Base-by-base conservation (phyloP, 225 moss, liverwort and hornwort genomes). In the Anthoceros angustus region DNA sequence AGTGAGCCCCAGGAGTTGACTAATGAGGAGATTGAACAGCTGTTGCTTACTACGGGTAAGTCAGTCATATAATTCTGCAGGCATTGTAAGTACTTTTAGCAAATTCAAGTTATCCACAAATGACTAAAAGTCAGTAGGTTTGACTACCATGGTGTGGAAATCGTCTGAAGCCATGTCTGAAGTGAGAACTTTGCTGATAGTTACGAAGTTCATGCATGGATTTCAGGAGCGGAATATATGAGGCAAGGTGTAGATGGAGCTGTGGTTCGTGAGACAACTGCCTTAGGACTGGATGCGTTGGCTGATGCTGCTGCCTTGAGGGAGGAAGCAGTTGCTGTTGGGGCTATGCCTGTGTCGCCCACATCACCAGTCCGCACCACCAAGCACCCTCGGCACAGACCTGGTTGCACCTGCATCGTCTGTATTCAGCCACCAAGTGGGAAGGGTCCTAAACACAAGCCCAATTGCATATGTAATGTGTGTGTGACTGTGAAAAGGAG, bases 391-490 rank as follows among this genome's bases (percentile, higher is more conserved):
- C 80, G 98, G 66, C 98, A 98, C 79, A 82, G 98, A 4, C 89
- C 98, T 43, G 98, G 98, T 48, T 98, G 98, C 74, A 78, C 89
- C 39, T 98, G 98, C 76, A 98, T 98, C 16, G 98, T 98, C 38
- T 98, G 98, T 70, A 98, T 98, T 72, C 98, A 98, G 72, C 98
- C 98, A 63, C 98, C 98, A 5, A 98, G 98, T 71, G 98, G 98
- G 42, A 98, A 98, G 64, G 98, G 98, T 70, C 98, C 92, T 40
- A 98, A 98, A 66, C 98, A 98, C 77, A 98, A 98, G 75, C 84
- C 92, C 42, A 79, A 92, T 39, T 98, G 98, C 73, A 78, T 89
- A 21, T 98, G 98, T 80, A 98, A 98, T 82, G 98, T 98, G 39
- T 98, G 98, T 73, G 92, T 98, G 63, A 98, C 98, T 23, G 98